Conservation (phyloP, 2,329 filamentous ascomycete genomes). For the Ophiostoma angusticollis region DNA sequence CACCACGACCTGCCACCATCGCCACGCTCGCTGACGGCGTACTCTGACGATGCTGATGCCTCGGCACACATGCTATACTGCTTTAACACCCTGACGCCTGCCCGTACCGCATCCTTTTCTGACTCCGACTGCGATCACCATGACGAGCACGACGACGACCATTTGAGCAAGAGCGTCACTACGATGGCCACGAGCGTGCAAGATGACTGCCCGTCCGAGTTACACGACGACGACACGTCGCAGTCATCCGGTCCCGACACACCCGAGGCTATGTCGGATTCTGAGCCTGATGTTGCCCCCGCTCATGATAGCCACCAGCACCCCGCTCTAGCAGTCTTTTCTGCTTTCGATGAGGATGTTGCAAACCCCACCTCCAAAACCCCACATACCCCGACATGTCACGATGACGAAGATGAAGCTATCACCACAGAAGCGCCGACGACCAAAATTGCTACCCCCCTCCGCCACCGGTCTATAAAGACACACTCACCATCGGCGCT, state of each 20-base stretch:
- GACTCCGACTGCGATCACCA: slow-evolving; percentile 33
- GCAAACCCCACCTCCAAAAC: no score
- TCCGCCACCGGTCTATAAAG: no score
- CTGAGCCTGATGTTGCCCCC: slow-evolving; percentile 5
- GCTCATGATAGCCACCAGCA: neutral
- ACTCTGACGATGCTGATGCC: slow-evolving; percentile 29
- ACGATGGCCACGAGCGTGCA: slow-evolving; percentile 11
- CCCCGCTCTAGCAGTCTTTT: no score
- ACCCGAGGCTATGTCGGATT: slow-evolving; percentile 32
- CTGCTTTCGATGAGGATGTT: no score
- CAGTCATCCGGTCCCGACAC: slow-evolving; percentile 33
- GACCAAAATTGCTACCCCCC: no score
- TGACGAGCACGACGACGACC: neutral
- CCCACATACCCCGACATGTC: no score
- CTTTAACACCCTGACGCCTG: slow-evolving; percentile 25
- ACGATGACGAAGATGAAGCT: no score
- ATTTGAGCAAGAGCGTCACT: neutral
- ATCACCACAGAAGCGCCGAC: no score
- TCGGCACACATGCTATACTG: slow-evolving; percentile 25
- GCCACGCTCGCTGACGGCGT: slow-evolving; percentile 38
- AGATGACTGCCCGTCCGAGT: slow-evolving; percentile 10
- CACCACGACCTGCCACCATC: slow-evolving; percentile 28
- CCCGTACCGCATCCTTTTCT: slow-evolving; percentile 39
- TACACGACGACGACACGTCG: slow-evolving; percentile 29
- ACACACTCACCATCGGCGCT: neutral